Conservation (phyloP, 2,329 filamentous ascomycete species). For the Cadophora sp. region DNA sequence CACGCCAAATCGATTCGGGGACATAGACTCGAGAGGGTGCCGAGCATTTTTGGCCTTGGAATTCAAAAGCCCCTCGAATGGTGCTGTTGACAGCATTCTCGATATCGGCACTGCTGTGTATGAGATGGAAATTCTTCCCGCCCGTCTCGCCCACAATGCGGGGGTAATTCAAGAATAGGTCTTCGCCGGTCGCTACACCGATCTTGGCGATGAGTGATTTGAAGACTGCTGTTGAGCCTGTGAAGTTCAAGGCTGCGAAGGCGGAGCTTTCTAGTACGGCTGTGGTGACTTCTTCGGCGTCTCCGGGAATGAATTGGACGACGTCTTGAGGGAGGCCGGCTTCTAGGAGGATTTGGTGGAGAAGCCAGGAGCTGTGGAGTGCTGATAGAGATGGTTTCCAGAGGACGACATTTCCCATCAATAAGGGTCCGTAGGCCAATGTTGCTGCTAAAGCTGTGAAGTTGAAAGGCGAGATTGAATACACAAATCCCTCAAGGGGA, state of each 20-base stretch:
- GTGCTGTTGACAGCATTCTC: slow-evolving; percentile 82
- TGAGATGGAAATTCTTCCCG: slow-evolving; percentile 90
- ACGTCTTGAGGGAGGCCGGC: slow-evolving; percentile 87
- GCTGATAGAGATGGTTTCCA: slow-evolving; percentile 94
- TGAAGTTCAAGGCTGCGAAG: slow-evolving; percentile 94
- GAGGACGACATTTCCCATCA: slow-evolving; percentile 92
- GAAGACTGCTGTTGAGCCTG: slow-evolving; percentile 91
- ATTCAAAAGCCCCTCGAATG: slow-evolving; percentile 87
- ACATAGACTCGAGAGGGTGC: slow-evolving; percentile 83
- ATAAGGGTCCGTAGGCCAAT: slow-evolving; percentile 79
- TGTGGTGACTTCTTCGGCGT: slow-evolving; percentile 83
- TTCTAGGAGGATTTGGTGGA: slow-evolving; percentile 89
- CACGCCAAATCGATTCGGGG: slow-evolving; percentile 74
- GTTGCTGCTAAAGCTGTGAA: slow-evolving; percentile 95
- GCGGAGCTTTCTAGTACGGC: slow-evolving; percentile 77
- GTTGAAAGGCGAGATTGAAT: slow-evolving; percentile 93
- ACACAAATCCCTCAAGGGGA: slow-evolving; percentile 92
- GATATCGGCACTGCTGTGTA: slow-evolving; percentile 79
- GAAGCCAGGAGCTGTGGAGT: slow-evolving; percentile 85
- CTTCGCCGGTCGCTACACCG: slow-evolving; percentile 78
- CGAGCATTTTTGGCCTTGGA: slow-evolving; percentile 90
- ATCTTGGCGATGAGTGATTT: slow-evolving; percentile 87
- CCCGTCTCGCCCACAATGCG: slow-evolving; percentile 90
- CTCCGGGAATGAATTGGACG: slow-evolving; percentile 90
- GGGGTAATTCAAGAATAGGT: slow-evolving; percentile 83